These are phyloP conservation scores for Rhizoclosmatium globosum DNA, from an alignment of 192 early-diverging fungal species.

Conservation along the genomic window DNA sequence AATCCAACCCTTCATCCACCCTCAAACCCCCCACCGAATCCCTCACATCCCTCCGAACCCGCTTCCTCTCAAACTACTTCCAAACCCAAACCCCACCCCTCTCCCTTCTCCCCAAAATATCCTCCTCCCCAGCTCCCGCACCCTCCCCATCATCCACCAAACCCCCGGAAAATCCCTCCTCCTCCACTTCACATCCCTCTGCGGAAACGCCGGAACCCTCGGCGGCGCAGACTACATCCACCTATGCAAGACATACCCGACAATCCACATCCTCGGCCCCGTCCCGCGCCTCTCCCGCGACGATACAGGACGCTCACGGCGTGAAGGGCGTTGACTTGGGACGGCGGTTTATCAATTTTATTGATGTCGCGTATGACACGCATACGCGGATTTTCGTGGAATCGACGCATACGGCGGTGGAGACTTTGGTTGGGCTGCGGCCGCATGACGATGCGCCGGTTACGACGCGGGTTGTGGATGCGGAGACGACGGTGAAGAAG, in stretches of 20 bases:
- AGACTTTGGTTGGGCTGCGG: constrained; percentile 6
- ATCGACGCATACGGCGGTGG: neutral
- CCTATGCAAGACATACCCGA: neutral
- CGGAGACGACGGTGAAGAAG: constrained; percentile 3
- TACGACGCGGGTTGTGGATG: neutral
- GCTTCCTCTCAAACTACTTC: neutral
- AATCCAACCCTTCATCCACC: constrained; percentile 9
- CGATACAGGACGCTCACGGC: neutral
- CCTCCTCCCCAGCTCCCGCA: neutral
- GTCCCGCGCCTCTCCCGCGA: neutral
- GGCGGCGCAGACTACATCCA: constrained; percentile 4
- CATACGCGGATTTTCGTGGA: constrained; percentile 19
- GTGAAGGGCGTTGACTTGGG: constrained; percentile 29
- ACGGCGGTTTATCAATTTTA: constrained; percentile 26
- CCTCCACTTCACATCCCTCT: constrained; percentile 6
- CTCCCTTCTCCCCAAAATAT: neutral
- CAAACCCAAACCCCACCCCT: neutral
- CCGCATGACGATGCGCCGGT: too few relatives aligned
- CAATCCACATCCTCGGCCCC: constrained; percentile 9
- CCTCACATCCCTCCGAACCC: neutral
- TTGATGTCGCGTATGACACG: constrained; percentile 35
- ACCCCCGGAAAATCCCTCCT: neutral
- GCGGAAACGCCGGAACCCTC: constrained; percentile 26
- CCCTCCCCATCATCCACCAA: neutral
- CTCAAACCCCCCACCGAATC: neutral